Conservation (phyloP, 1,284 basidiomycete species). For the Lignosus rhinocerotis region DNA sequence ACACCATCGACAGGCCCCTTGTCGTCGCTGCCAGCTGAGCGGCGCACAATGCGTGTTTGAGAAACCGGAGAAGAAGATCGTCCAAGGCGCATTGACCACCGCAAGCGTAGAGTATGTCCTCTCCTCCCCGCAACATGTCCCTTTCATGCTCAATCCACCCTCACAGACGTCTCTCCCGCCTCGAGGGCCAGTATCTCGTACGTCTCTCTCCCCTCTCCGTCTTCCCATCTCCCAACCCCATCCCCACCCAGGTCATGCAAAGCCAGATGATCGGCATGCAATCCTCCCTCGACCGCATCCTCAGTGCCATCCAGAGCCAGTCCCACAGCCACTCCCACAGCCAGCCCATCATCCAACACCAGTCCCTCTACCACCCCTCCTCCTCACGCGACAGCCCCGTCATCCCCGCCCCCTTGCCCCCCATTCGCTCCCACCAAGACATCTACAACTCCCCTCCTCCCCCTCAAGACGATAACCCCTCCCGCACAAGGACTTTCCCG, state of each 20-base stretch:
- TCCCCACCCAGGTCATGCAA: slow-evolving; percentile 67
- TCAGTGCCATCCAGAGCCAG: slow-evolving; percentile 65
- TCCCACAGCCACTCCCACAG: slow-evolving; percentile 30
- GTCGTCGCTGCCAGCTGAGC: slow-evolving; percentile 85
- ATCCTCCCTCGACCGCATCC: slow-evolving; percentile 78
- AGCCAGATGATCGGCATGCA: slow-evolving; percentile 91
- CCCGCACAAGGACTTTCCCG: slow-evolving; percentile 55
- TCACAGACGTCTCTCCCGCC: slow-evolving; percentile 71
- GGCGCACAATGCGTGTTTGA: slow-evolving; percentile 88
- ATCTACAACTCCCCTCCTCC: slow-evolving; percentile 29
- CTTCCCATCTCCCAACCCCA: background rate
- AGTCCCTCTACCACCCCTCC: slow-evolving; percentile 27
- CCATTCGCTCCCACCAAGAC: slow-evolving; percentile 29
- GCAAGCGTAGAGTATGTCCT: slow-evolving; percentile 72
- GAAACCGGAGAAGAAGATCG: slow-evolving; percentile 85
- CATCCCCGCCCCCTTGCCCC: slow-evolving; percentile 28
- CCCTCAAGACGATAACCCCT: slow-evolving; percentile 26
- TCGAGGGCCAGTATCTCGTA: slow-evolving; percentile 83
- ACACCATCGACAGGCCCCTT: slow-evolving; percentile 72
- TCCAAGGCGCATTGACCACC: slow-evolving; percentile 50
- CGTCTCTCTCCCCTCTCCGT: slow-evolving; percentile 22
- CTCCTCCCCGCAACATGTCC: slow-evolving; percentile 19
- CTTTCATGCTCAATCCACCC: slow-evolving; percentile 21
- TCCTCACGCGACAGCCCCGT: slow-evolving; percentile 20
- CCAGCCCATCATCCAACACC: slow-evolving; percentile 33